Evolutionary conservation across 192 early-diverging fungal genomes (phyloP).

Genomic region (Coemansia sp.): DNA sequence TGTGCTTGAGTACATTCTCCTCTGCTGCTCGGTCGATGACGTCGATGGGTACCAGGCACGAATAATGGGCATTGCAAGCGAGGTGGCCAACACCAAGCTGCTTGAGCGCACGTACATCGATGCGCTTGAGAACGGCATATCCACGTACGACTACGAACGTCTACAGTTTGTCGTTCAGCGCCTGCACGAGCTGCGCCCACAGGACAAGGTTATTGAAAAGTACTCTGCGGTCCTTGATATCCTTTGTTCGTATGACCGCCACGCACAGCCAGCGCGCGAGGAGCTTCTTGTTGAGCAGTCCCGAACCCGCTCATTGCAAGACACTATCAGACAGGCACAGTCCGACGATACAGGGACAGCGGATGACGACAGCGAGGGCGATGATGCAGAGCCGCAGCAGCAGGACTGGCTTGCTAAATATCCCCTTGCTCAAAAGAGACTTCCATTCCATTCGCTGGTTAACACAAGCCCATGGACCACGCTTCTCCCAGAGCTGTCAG

Average conservation of each 20-base stretch:
- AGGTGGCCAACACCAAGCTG: conserved; percentile 59
- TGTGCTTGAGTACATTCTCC: conserved; percentile 49
- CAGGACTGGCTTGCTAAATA: conserved; percentile 22
- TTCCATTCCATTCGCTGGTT: conserved; percentile 65
- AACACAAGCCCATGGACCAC: conserved; percentile 50
- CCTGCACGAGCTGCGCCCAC: conserved; percentile 52
- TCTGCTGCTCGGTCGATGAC: conserved; percentile 32
- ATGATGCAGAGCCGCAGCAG: conserved; percentile 7
- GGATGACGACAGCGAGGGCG: background rate
- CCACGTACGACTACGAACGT: conserved; percentile 68
- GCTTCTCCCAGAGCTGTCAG: conserved; percentile 57
- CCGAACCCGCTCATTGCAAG: conserved; percentile 21
- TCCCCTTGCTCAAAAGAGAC: conserved; percentile 46
- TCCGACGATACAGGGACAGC: background rate
- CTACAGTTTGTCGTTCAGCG: conserved; percentile 61
- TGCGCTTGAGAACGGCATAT: conserved; percentile 48
- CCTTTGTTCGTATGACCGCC: conserved; percentile 57
- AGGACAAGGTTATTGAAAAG: conserved; percentile 39
- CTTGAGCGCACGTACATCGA: conserved; percentile 55
- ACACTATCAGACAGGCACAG: conserved; percentile 5
- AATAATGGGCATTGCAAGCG: conserved; percentile 50
- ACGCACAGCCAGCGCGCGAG: conserved; percentile 32
- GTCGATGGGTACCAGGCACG: conserved; percentile 54
- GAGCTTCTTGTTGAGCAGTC: conserved; percentile 55
- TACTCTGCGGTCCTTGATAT: conserved; percentile 57